A percentile compares a stretch with the other conserved stretches of the same genome.
phyloP scores from a whole-genome alignment of 2,329 filamentous ascomycete genomes.

The Fusarium piperis region DNA sequence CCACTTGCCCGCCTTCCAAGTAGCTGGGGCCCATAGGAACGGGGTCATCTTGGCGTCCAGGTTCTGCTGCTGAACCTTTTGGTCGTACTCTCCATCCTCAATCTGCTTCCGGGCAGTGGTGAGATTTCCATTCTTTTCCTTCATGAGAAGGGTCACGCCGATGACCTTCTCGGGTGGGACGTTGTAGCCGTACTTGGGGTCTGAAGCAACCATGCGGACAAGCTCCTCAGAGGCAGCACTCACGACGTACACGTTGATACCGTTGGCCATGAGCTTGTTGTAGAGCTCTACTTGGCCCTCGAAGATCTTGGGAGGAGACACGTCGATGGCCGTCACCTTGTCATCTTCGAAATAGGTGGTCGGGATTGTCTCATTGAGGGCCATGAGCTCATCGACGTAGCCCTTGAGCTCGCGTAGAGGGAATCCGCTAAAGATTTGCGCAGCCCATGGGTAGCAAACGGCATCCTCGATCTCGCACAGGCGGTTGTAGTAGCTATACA shows the following conservation, averaged over 20 bases:
- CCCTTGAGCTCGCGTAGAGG: slow-evolving; percentile 56
- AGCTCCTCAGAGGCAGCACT: slow-evolving; percentile 56
- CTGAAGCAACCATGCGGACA: slow-evolving; percentile 57
- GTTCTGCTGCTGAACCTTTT: slow-evolving; percentile 43
- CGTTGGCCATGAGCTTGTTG: slow-evolving; percentile 54
- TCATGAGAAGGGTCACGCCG: slow-evolving; percentile 52
- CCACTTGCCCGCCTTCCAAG: slow-evolving; percentile 57
- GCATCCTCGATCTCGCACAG: slow-evolving; percentile 54
- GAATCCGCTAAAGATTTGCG: slow-evolving; percentile 54
- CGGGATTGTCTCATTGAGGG: slow-evolving; percentile 50
- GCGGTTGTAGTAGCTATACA: slow-evolving; percentile 58
- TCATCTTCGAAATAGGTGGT: slow-evolving; percentile 51
- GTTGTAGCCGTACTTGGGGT: slow-evolving; percentile 57
- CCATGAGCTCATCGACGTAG: slow-evolving; percentile 59
- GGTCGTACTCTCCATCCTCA: slow-evolving; percentile 47
- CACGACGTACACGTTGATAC: slow-evolving; percentile 56
- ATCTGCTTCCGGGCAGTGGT: slow-evolving; percentile 54
- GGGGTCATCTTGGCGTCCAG: slow-evolving; percentile 52
- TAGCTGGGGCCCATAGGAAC: slow-evolving; percentile 54
- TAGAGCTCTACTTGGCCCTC: slow-evolving; percentile 55
- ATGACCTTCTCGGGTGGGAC: slow-evolving; percentile 56
- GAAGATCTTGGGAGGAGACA: slow-evolving; percentile 51
- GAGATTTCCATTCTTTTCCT: slow-evolving; percentile 43
- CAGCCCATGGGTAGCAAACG: slow-evolving; percentile 56
- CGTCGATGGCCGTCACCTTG: slow-evolving; percentile 38